Base-by-base conservation (phyloP, 345 rosid genomes). In the Populus ilicifolia region DNA sequence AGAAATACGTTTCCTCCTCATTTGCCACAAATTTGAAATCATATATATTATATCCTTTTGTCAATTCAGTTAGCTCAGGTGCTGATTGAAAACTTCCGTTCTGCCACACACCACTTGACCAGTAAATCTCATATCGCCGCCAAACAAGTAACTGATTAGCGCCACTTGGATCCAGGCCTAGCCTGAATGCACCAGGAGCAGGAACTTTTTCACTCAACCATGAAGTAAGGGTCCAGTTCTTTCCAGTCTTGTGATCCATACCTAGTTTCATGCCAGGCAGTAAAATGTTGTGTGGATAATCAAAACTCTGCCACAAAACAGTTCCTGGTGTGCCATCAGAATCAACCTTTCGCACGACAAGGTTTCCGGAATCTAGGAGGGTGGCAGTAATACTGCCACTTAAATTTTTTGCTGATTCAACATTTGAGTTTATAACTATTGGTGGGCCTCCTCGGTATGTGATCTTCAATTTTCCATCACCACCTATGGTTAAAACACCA, bases 261-360 rank as follows among this genome's bases (percentile, higher is more conserved):
- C 92, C 91, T 39, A 91, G 82, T 83, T 86, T 90, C 96, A 91
- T 91, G 20, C 89, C 92, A 12, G 93, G 94, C 65, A 90, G 83
- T 16, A 90, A 74, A 2, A 79, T 76, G 62, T 83, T 88, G 13
- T 85, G 83, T 8, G 92, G 92, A 78, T 87, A 80, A 78, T 91
- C 96, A 74, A 89, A 90, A 75, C 92, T 89, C 73, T 91, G 89
- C 91, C 91, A 90, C 64, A 89, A 67, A 81, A 89, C 77, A 43
- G 80, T 77, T 12, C 89, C 90, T 6, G 75, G 3, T 29, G 65
- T 72, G 69, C 89, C 86, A 46, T 54, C 78, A 0, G 80, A 44
- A 17, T 76, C 62, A 0, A 67, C 69, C 71, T 80, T 78, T 76
- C 82, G 81, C 71, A 89, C n/a, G 17, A 86, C 87, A 10, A 89